These are phyloP conservation scores for Aureobasidium sp. DNA, from an alignment of 2,329 filamentous ascomycete species.

Conservation along the genomic window DNA sequence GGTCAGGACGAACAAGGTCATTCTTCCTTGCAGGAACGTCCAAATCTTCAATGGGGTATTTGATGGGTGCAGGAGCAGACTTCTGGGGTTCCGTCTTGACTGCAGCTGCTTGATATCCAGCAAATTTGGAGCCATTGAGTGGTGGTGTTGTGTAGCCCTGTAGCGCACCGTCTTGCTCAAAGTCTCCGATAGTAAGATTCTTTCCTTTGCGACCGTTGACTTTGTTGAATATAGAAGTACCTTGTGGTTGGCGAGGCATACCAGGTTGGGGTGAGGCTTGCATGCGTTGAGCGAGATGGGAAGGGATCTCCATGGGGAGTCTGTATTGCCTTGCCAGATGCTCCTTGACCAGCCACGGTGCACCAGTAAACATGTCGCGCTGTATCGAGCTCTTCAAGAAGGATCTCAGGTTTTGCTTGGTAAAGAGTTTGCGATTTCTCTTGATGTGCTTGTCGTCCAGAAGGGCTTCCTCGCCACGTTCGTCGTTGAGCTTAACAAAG, in stretches of 20 bases:
- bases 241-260: conserved; percentile 19
- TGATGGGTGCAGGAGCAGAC: conserved; percentile 67
- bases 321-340: conserved; percentile 77
- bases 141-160: conserved; percentile 6
- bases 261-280: conserved; percentile 51
- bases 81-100: conserved; percentile 9
- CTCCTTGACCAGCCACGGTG: conserved; percentile 89
- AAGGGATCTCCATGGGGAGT: conserved; percentile 79
- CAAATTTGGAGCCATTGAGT: conserved; percentile 8
- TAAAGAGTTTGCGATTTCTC: conserved; percentile 85
- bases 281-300: conserved; percentile 75
- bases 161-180: conserved; percentile 2
- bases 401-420: conserved; percentile 84
- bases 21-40: conserved; percentile 64
- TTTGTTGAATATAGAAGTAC: conserved; percentile 13
- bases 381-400: conserved; percentile 95
- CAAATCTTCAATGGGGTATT: conserved; percentile 93
- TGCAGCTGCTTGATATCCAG: background rate
- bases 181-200: conserved; percentile 14
- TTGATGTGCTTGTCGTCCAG: conserved; percentile 75
- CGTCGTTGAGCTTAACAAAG: conserved; percentile 65
- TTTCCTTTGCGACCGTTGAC: conserved; percentile 17
- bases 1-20: conserved; percentile 59
- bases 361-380: conserved; percentile 88
- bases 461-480: conserved; percentile 62